Evolutionary conservation across 768 basidiomycete genomes (phyloP).

Genomic region (Amyloporia xantha): DNA sequence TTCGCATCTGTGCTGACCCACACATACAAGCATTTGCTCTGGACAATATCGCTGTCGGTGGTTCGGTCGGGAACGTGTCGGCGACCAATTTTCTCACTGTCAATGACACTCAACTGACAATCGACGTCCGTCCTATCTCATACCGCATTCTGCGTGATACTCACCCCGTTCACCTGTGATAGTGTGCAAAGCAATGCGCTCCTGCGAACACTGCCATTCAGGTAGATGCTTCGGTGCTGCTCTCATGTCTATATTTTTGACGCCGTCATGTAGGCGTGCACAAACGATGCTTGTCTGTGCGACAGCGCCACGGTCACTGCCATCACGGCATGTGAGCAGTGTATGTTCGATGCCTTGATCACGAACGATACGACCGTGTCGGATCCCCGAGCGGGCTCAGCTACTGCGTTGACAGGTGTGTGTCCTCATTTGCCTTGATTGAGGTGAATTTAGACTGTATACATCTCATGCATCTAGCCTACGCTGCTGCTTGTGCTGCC

Average conservation of each 20-base stretch:
- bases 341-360: constrained; percentile 56
- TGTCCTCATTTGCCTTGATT: too few relatives aligned
- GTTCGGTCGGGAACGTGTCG: constrained; percentile 28
- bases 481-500: constrained; percentile 39
- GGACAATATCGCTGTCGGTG: constrained; percentile 41
- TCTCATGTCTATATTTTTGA: background rate
- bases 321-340: constrained; percentile 55
- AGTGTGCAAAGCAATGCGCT: constrained; percentile 25
- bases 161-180: constrained; percentile 20
- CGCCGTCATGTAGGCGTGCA: constrained; percentile 33
- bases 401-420: constrained; percentile 47
- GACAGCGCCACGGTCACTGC: constrained; percentile 30
- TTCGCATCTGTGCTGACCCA: background rate
- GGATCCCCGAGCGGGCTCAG: constrained; percentile 54
- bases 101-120: constrained; percentile 23
- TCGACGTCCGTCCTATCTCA: constrained; percentile 20
- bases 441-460: too few relatives aligned
- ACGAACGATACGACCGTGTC: constrained; percentile 43
- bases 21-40: constrained; percentile 35
- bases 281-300: constrained; percentile 51
- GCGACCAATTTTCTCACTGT: constrained; percentile 41
- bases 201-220: constrained; percentile 19
- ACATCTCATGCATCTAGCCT: constrained; percentile 41
- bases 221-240: constrained; percentile 13
- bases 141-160: background rate